Evolutionary conservation across 2,329 filamentous ascomycete genomes (phyloP).

Genomic region (Xylaria sp.): DNA sequence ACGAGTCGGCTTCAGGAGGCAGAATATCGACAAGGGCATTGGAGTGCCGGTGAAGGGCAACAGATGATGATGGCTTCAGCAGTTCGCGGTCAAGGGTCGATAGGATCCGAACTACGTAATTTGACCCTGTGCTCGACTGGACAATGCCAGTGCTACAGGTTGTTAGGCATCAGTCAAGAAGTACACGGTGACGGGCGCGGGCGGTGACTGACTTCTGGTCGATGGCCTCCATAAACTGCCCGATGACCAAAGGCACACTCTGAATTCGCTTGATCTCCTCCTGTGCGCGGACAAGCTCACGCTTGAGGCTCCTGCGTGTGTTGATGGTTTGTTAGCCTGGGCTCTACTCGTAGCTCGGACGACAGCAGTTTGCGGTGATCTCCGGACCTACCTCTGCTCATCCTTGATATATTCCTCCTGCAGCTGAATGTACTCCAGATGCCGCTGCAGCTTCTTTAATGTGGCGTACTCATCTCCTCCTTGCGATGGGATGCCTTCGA

Average conservation of each 20-base stretch:
- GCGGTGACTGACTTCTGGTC: constrained; percentile 84
- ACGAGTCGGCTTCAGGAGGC: constrained; percentile 97
- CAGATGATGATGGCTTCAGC: constrained; percentile 96
- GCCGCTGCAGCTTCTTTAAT: constrained; percentile 95
- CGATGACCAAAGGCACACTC: constrained; percentile 96
- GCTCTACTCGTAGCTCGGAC: neutral
- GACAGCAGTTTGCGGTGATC: neutral
- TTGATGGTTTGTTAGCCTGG: constrained; percentile 38
- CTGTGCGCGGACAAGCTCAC: constrained; percentile 95
- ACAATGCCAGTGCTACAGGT: constrained; percentile 88
- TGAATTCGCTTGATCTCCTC: constrained; percentile 99
- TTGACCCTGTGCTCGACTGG: constrained; percentile 96
- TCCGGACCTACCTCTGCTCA: constrained; percentile 80
- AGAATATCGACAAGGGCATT: constrained; percentile 98
- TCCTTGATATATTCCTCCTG: constrained; percentile 99
- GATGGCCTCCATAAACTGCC: constrained; percentile 99
- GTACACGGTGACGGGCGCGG: neutral
- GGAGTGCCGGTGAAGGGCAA: constrained; percentile 96
- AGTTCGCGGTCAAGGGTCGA: constrained; percentile 98
- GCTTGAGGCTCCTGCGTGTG: constrained; percentile 85
- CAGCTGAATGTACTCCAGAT: constrained; percentile 97
- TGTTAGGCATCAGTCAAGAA: constrained; percentile 14
- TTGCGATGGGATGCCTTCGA: constrained; percentile 85
- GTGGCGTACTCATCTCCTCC: constrained; percentile 93
- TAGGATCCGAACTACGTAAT: constrained; percentile 98